These are phyloP conservation scores for Globisporangium canariense DNA, from an alignment of 352 stramenopile genomes.

Conservation along the genomic window DNA sequence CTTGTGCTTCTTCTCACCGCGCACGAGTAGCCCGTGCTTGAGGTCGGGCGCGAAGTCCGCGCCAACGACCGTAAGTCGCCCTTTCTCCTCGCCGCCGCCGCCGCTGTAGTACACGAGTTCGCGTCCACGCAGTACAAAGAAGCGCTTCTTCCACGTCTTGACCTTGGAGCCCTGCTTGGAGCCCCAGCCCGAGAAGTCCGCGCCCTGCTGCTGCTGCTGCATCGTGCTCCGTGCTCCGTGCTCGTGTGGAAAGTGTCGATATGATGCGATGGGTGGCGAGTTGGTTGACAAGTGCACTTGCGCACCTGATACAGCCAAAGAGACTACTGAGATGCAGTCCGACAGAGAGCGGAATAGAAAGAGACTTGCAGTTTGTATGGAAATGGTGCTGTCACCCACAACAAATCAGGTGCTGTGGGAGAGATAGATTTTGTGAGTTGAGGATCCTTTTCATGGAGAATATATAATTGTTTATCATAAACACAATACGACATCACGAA, in stretches of 20 bases:
- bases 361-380: no score
- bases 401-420: no score
- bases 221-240: background rate
- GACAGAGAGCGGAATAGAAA: no score
- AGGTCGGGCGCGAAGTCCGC: conserved; percentile 48
- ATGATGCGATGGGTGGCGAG: background rate
- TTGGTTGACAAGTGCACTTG: background rate
- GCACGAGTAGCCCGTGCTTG: conserved; percentile 54
- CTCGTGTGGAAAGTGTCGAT: no score
- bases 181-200: conserved; percentile 55
- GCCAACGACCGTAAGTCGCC: conserved; percentile 46
- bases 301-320: background rate
- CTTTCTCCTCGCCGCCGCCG: conserved; percentile 55
- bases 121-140: conserved; percentile 43
- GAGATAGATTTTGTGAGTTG: no score
- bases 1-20: conserved; percentile 44
- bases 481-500: no score
- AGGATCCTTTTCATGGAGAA: no score
- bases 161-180: conserved; percentile 67
- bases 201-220: conserved; percentile 5
- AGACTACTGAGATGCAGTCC: no score
- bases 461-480: no score
- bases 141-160: conserved; percentile 49
- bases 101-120: conserved; percentile 37
- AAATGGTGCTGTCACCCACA: no score